A percentile compares a stretch with the other conserved stretches of the same genome.
Conservation (phyloP, 108 stramenopile genomes). For the Skeletonema potamos region DNA sequence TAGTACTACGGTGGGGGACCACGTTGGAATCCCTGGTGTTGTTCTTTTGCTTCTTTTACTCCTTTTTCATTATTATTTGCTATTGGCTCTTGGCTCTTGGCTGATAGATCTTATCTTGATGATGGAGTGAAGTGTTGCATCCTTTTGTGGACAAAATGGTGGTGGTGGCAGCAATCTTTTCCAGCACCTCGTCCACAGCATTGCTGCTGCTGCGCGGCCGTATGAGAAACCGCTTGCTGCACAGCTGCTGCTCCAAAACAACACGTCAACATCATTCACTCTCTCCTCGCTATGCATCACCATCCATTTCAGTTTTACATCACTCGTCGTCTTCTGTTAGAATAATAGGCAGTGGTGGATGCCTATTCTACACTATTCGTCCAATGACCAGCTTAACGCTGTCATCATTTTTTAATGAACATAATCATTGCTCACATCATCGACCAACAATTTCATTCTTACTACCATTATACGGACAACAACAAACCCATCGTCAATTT, state of each 20-base stretch:
- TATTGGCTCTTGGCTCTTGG: no score
- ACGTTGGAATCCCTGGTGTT: no score
- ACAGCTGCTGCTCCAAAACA: neutral
- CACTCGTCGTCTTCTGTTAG: neutral
- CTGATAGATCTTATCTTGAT: no score
- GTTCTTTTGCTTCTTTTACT: no score
- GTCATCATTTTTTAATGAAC: neutral
- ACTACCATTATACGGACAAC: neutral
- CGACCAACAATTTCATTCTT: neutral
- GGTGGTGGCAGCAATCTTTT: neutral
- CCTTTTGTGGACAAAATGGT: no score
- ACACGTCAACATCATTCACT: no score
- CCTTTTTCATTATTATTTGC: no score
- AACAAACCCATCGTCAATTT: neutral
- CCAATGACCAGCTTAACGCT: neutral
- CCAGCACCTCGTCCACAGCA: neutral
- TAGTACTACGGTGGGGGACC: no score
- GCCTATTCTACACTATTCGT: neutral
- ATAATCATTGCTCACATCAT: neutral
- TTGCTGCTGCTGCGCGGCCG: neutral
- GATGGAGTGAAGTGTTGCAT: no score
- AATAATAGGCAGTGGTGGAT: no score
- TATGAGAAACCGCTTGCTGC: neutral
- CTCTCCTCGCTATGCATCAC: neutral
- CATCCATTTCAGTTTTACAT: neutral